Conservation (phyloP, 2,329 filamentous ascomycete genomes). For the Alternaria gaisen region DNA sequence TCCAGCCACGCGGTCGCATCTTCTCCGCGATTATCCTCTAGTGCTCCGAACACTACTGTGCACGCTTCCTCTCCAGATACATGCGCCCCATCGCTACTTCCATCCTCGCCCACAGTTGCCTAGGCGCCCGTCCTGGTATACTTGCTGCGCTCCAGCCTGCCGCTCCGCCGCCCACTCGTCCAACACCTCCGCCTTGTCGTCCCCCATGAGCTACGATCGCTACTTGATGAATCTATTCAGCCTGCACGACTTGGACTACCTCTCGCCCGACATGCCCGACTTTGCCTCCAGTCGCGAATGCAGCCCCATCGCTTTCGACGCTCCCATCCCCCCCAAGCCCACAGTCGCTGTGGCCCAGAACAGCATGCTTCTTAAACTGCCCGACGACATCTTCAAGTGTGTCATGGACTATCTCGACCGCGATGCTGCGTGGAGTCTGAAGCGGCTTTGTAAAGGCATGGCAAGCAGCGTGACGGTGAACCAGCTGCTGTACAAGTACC, state of each 20-base stretch:
- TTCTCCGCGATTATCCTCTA: not conserved
- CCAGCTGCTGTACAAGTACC: conserved; percentile 46
- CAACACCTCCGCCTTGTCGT: not conserved
- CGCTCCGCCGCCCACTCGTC: not conserved
- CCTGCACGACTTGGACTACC: conserved; percentile 33
- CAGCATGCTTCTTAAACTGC: conserved; percentile 44
- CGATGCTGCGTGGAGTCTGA: conserved; percentile 45
- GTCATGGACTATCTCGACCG: conserved; percentile 48
- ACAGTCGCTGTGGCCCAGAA: conserved; percentile 22
- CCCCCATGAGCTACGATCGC: conserved; percentile 20
- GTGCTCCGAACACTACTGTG: too few species aligned
- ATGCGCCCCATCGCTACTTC: conserved; percentile 4
- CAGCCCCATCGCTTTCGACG: conserved; percentile 35
- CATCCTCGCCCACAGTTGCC: conserved; percentile 2
- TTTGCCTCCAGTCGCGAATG: conserved; percentile 32
- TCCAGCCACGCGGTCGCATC: not conserved
- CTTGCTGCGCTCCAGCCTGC: conserved; percentile 8
- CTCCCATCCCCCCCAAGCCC: conserved; percentile 27
- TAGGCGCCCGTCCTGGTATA: not conserved
- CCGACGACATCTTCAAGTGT: conserved; percentile 50
- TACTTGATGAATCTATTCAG: conserved; percentile 28
- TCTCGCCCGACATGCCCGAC: conserved; percentile 28
- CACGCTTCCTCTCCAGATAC: not conserved
- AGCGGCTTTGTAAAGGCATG: conserved; percentile 45
- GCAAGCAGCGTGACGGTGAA: conserved; percentile 40